These are phyloP conservation scores for Trifolium subterraneum DNA, from an alignment of 306 rosid genomes.

Conservation along the genomic window DNA sequence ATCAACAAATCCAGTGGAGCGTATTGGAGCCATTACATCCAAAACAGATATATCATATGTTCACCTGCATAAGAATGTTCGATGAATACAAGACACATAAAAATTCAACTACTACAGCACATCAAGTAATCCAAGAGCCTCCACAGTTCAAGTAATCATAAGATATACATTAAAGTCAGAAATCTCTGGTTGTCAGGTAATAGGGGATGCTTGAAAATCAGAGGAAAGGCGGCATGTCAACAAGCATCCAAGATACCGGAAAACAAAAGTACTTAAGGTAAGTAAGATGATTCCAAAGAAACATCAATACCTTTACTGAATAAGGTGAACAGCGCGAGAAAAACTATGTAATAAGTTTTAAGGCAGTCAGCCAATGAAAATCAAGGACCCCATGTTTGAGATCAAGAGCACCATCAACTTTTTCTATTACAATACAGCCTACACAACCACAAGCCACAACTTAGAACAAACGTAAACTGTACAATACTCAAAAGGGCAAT, in stretches of 20 bases:
- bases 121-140: conserved; percentile 40
- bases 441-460: background rate
- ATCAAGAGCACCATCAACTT: background rate
- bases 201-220: background rate
- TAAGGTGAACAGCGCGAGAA: background rate
- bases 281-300: background rate
- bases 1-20: conserved; percentile 83
- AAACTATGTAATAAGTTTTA: background rate
- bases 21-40: conserved; percentile 69
- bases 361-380: background rate
- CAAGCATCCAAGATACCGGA: background rate
- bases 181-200: background rate
- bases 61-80: conserved; percentile 35
- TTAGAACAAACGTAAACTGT: background rate
- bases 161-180: background rate
- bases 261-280: background rate
- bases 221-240: background rate
- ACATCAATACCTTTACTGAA: background rate
- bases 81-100: conserved; percentile 36
- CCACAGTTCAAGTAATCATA: conserved; percentile 26
- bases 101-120: conserved; percentile 32
- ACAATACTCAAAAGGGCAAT: background rate
- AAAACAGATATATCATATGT: conserved; percentile 39
- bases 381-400: background rate
- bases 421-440: background rate